phyloP scores from a whole-genome alignment of 75 land plant species.

The Picea sitchensis region DNA sequence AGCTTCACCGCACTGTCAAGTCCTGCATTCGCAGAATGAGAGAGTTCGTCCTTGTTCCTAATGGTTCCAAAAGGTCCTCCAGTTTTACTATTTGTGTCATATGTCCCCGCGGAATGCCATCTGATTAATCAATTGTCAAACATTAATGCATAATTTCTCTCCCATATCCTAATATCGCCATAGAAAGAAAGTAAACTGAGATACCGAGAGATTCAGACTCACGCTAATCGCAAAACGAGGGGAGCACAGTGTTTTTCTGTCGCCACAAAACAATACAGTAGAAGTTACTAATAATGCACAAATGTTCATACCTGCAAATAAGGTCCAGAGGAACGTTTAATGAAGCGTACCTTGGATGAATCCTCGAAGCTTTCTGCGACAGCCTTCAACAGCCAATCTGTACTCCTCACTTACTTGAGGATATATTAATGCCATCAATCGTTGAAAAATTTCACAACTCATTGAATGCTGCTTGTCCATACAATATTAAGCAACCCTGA shows the following conservation, averaged over 20 bases:
- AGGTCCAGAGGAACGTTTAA: neutral
- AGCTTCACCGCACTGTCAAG: slow-evolving; percentile 41
- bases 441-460: too few relatives aligned
- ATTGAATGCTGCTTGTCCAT: too few relatives aligned
- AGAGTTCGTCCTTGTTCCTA: slow-evolving; percentile 23
- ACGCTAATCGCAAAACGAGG: slow-evolving; percentile 41
- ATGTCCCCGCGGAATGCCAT: slow-evolving; percentile 57
- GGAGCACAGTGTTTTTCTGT: slow-evolving; percentile 55
- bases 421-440: slow-evolving; percentile 15
- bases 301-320: too few relatives aligned
- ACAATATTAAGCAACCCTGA: too few relatives aligned
- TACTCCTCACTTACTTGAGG: slow-evolving; percentile 81
- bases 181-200: neutral
- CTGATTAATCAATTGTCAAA: slow-evolving; percentile 2
- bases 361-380: slow-evolving; percentile 74
- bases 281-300: too few relatives aligned
- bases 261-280: neutral
- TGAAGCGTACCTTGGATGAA: slow-evolving; percentile 36
- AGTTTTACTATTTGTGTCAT: slow-evolving; percentile 26
- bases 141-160: neutral
- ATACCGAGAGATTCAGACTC: neutral
- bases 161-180: neutral
- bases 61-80: slow-evolving; percentile 57
- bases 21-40: slow-evolving; percentile 46
- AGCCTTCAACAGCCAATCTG: slow-evolving; percentile 55